Evolutionary conservation across 2,329 filamentous ascomycete species (phyloP), one percentile per base, ranked within the genome.

Genomic region (Shiraia sp.): DNA sequence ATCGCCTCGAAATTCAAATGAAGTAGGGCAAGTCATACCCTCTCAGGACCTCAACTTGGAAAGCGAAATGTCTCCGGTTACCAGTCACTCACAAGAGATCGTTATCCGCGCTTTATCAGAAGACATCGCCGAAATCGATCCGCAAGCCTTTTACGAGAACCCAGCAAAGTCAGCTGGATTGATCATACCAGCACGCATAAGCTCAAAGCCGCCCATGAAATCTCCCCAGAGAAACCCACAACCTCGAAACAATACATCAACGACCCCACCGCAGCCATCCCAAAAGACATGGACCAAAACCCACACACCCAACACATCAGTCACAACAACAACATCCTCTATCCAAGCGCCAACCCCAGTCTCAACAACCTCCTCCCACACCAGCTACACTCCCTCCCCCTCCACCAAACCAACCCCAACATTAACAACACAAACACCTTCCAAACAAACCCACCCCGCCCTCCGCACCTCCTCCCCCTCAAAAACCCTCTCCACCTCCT

Each of bases 71-170:
- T 34, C 37, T 10, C 4, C 34, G 16, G 16, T 29, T 4, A 40
- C 37, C 8, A 32, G 46, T 10, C 47, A 52, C 13, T 59, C 53
- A 1, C 63, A 64, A 24, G 63, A 63, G 33, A 65, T 62, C 16
- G 61, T 50, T n/a, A 45, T 61, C 6, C 35, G 33, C 4, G 43
- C 34, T 10, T 41, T 52, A 13, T 46, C 51, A 12, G 55, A 64
- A 29, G 59, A 61, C 35, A 48, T 65, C 12, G 47, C 50, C 5
- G 55, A 57, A 2, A 33, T 60, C 14, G 31, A 47, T 8, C 41
- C 28, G 3, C 25, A 49, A 26, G 36, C 49, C 10, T 53, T 60
- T 25, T 53, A 48, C n/a, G 43, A 47, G 32, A 52, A 52, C 10
- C 47, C 47, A 12, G 42, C 40, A 29, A 42, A 35, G 14, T 27